Evolutionary conservation across 73 alveolate genomes (phyloP).

Genomic region (Tetrahymena elliotti): DNA sequence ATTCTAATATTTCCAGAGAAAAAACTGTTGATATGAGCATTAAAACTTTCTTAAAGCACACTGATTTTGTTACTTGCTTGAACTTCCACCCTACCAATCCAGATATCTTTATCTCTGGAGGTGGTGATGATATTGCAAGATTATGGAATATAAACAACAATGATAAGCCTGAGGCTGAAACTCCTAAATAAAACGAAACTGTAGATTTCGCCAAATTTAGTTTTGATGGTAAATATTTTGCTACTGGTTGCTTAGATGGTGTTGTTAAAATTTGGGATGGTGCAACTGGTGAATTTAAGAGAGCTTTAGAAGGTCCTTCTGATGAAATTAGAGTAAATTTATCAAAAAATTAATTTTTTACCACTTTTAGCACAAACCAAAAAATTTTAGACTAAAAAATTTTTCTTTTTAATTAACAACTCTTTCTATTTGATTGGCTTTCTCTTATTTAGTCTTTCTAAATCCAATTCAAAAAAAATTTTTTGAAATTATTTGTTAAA

Average conservation of each 20-base stretch:
- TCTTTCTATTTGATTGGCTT: too few species aligned
- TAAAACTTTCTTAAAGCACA: constrained; percentile 2
- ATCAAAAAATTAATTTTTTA: neutral
- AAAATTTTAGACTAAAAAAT: too few species aligned
- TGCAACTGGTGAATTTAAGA: neutral
- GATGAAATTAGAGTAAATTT: neutral
- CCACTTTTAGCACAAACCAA: neutral
- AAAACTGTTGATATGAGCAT: neutral
- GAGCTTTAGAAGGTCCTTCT: neutral
- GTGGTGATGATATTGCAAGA: constrained; percentile 25
- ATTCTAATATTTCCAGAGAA: neutral
- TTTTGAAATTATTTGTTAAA: too few species aligned
- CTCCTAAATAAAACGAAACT: constrained; percentile 11
- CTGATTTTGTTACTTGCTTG: constrained; percentile 7
- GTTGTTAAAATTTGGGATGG: neutral
- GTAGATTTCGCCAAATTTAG: constrained; percentile 20
- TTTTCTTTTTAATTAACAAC: too few species aligned
- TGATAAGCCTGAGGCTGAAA: neutral
- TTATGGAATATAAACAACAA: neutral
- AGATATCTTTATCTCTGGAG: constrained; percentile 17
- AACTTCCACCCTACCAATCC: constrained; percentile 1
- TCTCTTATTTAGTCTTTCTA: too few species aligned
- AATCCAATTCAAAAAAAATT: too few species aligned
- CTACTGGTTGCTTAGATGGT: constrained; percentile 29
- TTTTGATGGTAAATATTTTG: constrained; percentile 35